Evolutionary conservation across 2,329 filamentous ascomycete genomes (phyloP).

Genomic region (Colletotrichum coccodes): DNA sequence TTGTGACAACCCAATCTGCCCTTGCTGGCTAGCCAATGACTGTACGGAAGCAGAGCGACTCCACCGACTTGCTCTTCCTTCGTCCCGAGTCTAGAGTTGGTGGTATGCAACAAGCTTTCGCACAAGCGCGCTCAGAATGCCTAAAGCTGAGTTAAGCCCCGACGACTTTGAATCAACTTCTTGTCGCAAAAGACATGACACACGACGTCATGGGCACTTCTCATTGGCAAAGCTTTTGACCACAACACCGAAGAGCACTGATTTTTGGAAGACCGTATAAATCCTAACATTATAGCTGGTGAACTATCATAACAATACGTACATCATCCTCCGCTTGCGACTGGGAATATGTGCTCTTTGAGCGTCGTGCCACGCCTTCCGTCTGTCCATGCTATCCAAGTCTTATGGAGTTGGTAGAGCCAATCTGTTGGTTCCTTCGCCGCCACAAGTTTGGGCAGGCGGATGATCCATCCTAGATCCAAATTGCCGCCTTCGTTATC

Average conservation of each 20-base stretch:
- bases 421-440: background rate
- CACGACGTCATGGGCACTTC: background rate
- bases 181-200: background rate
- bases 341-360: background rate
- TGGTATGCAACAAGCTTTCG: background rate
- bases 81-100: background rate
- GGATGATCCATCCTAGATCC: background rate
- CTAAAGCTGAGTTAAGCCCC: background rate
- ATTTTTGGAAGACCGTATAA: slow-evolving; percentile 14
- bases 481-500: background rate
- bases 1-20: background rate
- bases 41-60: background rate
- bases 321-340: slow-evolving; percentile 20
- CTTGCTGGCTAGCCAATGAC: background rate
- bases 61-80: background rate
- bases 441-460: background rate
- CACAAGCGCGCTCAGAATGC: background rate
- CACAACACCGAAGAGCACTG: background rate
- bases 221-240: background rate
- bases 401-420: background rate
- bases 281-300: slow-evolving; percentile 32
- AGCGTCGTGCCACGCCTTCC: background rate
- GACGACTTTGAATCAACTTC: background rate
- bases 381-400: slow-evolving; percentile 5
- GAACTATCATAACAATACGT: slow-evolving; percentile 34